Base-by-base conservation (phyloP, 1,284 basidiomycete species). In the Naganishia albida region DNA sequence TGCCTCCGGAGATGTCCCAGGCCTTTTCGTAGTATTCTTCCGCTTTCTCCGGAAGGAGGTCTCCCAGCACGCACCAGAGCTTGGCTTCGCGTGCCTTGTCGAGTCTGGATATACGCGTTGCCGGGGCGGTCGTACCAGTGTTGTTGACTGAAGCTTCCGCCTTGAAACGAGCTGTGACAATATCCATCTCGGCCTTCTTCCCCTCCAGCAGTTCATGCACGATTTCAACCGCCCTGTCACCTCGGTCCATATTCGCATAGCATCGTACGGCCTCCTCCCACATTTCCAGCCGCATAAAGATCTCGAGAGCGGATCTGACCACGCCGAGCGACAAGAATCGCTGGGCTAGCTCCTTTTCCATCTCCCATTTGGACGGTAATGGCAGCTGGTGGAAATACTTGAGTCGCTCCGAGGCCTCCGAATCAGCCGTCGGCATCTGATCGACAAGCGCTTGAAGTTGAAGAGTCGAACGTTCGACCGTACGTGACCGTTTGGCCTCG, bases 221-320 rank as follows among this genome's bases (percentile, higher is more conserved):
- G 73, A 96, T 85, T 0, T 81, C 76, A 67, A 91, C 83, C 0
- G 87, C 94, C 73, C 86, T 86, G 64, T 89, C 89, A 13, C 84
- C 85, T 65, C 85, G 82, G 70, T 94, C 93, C 78, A 94, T 83
- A 28, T 86, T 82, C 68, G 88, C 86, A 81, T 88, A 89, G 76
- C 93, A 96, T 68, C 85, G 83, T 28, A 92, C 91, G 8, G 89
- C 93, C 69, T 96, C 90, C 79, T 95, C 93, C 93, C 93, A 97
- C 91, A 96, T 93, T 80, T 97, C 92, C 65, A 95, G 81, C 50
- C 90, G 84, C 77, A 91, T 89, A 75, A 93, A 97, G 65, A 96
- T 93, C 76, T 90, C 92, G 56, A 96, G 81, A 0, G 93, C 92
- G 2, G 89, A 91, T 71, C 87, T 87, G 65, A 89, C 83, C 64